Conservation (phyloP, 352 stramenopile genomes). For the Aphanomyces invadans region DNA sequence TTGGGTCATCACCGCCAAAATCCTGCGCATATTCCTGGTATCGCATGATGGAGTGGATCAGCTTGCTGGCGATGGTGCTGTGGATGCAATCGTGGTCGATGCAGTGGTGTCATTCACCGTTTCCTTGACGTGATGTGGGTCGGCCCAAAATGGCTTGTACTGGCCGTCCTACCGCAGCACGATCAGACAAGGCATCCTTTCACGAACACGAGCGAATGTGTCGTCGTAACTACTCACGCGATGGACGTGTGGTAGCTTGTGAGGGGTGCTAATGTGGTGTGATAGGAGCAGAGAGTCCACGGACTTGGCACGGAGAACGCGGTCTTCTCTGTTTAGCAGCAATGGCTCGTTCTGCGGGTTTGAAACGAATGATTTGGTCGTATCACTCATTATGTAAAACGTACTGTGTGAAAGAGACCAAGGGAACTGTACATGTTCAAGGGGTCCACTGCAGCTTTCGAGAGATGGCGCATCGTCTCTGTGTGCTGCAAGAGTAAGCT, state of each 20-base stretch:
- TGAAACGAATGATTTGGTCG: background rate
- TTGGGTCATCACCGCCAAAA: no score
- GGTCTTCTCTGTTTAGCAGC: background rate
- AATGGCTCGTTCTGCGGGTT: constrained; percentile 3
- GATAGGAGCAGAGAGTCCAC: background rate
- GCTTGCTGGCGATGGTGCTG: constrained; percentile 1
- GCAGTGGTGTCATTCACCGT: background rate
- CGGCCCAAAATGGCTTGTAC: constrained; percentile 23
- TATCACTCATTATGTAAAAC: background rate
- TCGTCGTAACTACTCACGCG: no score
- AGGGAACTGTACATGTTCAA: constrained; percentile 9
- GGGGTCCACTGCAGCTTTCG: background rate
- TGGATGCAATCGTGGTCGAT: background rate
- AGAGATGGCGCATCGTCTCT: background rate
- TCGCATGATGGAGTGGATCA: background rate
- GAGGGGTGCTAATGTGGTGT: background rate
- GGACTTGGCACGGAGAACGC: background rate
- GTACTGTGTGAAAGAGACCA: background rate
- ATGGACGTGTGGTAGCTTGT: background rate
- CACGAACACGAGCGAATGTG: background rate
- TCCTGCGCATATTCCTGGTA: no score
- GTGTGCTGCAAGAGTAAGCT: background rate
- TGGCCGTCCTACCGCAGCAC: background rate
- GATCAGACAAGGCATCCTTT: background rate
- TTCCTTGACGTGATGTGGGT: background rate